Evolutionary conservation across 208 protist species (phyloP).

Genomic region (Polymyxa betae): DNA sequence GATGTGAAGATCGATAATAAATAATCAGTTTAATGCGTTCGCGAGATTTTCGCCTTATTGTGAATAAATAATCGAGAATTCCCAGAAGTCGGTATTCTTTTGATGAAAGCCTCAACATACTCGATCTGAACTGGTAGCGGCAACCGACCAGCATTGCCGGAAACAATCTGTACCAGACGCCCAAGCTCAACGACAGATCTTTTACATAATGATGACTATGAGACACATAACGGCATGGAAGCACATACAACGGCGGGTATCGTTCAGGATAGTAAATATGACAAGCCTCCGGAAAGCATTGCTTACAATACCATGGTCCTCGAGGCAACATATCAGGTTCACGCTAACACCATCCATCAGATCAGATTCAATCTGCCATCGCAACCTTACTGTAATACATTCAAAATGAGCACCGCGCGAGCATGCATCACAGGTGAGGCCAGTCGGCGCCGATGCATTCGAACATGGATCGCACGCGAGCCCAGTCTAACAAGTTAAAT

Average conservation of each 20-base stretch:
- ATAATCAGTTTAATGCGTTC: not conserved
- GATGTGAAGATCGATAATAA: not conserved
- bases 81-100: not conserved
- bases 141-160: not conserved
- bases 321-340: slow-evolving; percentile 34
- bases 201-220: not conserved
- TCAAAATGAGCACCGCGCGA: not conserved
- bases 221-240: not conserved
- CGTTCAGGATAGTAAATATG: slow-evolving; percentile 51
- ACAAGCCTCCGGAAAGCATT: not conserved
- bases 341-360: not conserved
- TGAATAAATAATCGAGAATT: slow-evolving; percentile 19
- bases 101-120: slow-evolving; percentile 45
- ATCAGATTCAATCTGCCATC: not conserved
- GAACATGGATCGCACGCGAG: slow-evolving; percentile 39
- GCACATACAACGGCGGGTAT: not conserved
- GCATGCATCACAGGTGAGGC: slow-evolving; percentile 24
- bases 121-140: slow-evolving; percentile 26
- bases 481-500: not conserved
- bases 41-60: not conserved
- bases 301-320: slow-evolving; percentile 27
- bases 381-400: not conserved
- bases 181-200: not conserved
- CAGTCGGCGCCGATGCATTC: not conserved
- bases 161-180: slow-evolving; percentile 6